A percentile compares a stretch with the other conserved stretches of the same genome.
phyloP scores from a whole-genome alignment of 2,329 filamentous ascomycete species.

The Nothomitra cinnamomea region DNA sequence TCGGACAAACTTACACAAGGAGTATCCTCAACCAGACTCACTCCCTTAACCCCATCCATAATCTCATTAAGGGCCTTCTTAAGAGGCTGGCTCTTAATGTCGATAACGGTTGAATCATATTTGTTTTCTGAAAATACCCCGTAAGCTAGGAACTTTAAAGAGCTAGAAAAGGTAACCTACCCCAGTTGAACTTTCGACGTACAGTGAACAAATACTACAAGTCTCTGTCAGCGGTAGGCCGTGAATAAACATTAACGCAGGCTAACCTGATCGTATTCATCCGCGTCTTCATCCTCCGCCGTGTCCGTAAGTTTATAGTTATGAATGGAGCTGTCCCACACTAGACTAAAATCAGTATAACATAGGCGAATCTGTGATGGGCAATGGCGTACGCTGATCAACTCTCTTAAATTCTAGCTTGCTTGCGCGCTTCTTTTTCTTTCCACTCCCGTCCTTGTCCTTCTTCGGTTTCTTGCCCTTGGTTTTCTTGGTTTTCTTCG shows the following conservation, averaged over 20 bases:
- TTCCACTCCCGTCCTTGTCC: constrained; percentile 10
- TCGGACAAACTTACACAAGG: constrained; percentile 44
- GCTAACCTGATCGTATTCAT: constrained; percentile 46
- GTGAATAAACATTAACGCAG: not conserved
- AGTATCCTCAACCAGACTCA: constrained; percentile 65
- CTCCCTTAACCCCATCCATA: constrained; percentile 59
- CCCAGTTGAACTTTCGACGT: constrained; percentile 65
- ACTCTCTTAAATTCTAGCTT: constrained; percentile 53
- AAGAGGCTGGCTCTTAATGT: constrained; percentile 70
- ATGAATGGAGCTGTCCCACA: constrained; percentile 39
- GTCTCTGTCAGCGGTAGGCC: not conserved
- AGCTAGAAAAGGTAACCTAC: constrained; percentile 35
- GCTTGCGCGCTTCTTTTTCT: constrained; percentile 27
- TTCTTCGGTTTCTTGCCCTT: constrained; percentile 11
- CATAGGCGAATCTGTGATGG: not conserved
- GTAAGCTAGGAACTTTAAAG: constrained; percentile 17
- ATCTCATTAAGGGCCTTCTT: constrained; percentile 53
- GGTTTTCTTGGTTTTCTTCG: constrained; percentile 6
- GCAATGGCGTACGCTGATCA: constrained; percentile 32
- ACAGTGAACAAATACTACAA: constrained; percentile 60
- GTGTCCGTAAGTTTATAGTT: constrained; percentile 54
- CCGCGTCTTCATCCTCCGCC: constrained; percentile 40
- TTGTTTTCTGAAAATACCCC: not conserved
- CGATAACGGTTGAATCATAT: constrained; percentile 42
- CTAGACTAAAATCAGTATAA: constrained; percentile 12